Evolutionary conservation across 352 stramenopile genomes (phyloP), one percentile per base, ranked within the genome.

Genomic region (Elongisporangium undulatum): DNA sequence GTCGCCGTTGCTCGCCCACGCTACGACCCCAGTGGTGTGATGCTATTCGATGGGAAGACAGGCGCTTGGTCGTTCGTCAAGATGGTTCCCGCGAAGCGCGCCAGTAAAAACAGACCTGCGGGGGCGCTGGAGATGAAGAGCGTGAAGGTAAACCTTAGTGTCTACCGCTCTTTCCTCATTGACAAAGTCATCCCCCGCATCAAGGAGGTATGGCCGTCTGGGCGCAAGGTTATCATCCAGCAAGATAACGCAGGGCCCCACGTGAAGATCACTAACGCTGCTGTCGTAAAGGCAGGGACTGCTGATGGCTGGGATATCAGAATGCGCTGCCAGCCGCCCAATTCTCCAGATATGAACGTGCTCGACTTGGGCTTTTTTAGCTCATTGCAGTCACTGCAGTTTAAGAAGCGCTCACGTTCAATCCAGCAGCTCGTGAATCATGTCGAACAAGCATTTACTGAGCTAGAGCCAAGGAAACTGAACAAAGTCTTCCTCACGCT

Each of bases 291-390:
- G 3, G 64, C 41, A 13, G 59, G 51, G 1, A 8, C n/a, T 2
- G 15, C 19, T 10, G 55, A 56, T 20, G 59, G 59, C 24, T 73
- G 66, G 57, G 29, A 59, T 22, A 69, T 73, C 17, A 34, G 53
- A 15, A 13, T 72, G 8, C 16, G 52, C 3, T 45, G 39, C 57
- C 61, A 65, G 45, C 60, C 64, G 17, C 29, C 61, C 21, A 64
- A 62, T 26, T 65, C 38, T n/a, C 60, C 65, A 2, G 55, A 68
- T 19, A 34, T 68, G 4, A 68, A 68, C 19, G 49, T 67, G 16
- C 56, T 68, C 4, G 65, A 72, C 41, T 56, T 68, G 12, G 64
- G 65, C 41, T 68, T 59, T 26, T 68, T 68, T 55, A 21, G 56
- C 2, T 63, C 65, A 3, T 61, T 72, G n/a, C 60, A 72, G 49